A percentile compares a stretch with the other conserved stretches of the same genome.
phyloP scores from a whole-genome alignment of 2,329 filamentous ascomycete species.

The Talaromyces sp. region DNA sequence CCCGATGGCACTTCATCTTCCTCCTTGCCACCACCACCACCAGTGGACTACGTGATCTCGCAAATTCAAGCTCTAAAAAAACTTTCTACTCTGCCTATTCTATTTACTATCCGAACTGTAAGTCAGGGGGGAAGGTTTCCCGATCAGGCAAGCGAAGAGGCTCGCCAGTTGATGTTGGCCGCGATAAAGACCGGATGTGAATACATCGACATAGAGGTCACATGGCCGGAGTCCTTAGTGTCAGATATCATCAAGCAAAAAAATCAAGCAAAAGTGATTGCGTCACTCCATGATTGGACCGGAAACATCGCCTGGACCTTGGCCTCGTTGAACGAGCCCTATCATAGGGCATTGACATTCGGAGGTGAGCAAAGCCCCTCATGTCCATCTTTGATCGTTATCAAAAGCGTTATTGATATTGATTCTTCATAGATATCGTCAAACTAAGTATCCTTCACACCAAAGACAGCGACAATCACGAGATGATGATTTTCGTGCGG shows the following conservation, averaged over 20 bases:
- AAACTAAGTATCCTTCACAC: constrained; percentile 3
- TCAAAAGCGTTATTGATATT: too few relatives aligned
- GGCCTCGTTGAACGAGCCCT: neutral
- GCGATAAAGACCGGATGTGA: neutral
- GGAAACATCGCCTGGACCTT: neutral
- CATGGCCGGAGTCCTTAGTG: neutral
- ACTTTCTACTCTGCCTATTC: neutral
- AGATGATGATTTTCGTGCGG: constrained; percentile 4
- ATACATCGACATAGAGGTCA: constrained; percentile 9
- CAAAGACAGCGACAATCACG: neutral
- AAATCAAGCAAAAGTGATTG: neutral
- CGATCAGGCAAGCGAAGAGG: neutral
- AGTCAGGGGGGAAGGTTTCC: constrained; percentile 5
- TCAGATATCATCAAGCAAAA: neutral
- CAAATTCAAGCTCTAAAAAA: neutral
- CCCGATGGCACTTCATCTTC: too few relatives aligned
- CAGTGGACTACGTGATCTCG: neutral
- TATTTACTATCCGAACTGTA: constrained; percentile 2
- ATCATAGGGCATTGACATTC: neutral
- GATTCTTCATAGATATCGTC: neutral
- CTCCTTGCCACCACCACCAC: neutral
- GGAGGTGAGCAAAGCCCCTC: neutral
- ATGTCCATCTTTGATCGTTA: too few relatives aligned
- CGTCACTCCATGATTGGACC: constrained; percentile 4
- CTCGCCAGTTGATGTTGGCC: constrained; percentile 1